Evolutionary conservation across 75 land plant genomes (phyloP), one percentile per base, ranked within the genome.

Genomic region (Pinus taeda): DNA sequence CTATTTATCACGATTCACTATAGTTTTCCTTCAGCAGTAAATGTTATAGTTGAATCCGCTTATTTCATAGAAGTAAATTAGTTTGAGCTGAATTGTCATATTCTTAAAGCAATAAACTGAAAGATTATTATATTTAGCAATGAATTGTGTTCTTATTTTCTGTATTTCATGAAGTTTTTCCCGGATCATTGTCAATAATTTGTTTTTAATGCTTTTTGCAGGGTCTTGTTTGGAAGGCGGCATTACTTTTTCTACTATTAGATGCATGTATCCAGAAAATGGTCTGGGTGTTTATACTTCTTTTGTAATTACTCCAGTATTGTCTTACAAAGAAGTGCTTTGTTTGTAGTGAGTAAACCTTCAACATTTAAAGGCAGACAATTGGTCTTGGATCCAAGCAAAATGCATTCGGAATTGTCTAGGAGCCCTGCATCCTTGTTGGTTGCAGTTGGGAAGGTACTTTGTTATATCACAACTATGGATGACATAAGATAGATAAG

Each of bases 321-420:
- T 36, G 6, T 66, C 36, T 36, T 66, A 37, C 71, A 66, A 66
- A 66, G 18, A 66, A 14, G 4, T 45, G 67, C 37, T 64, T 13
- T 0, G 6, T 66, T 37, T 66, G 7, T 66, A 18, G 45, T 66
- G 37, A 66, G 71, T 66, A 30, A 66, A 66, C 42, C 71, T 66
- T 20, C n/a, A 66, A 66, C 71, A 18, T 66, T 66, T 66, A 4
- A 66, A 66, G 71, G 71, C 71, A 66, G 71, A 49, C 71, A 66
- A 30, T 18, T 37, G 71, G 42, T 66, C 5, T 66, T 66, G 49
- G 37, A 37, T 17, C 71, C 71, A 18, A 66, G 45, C 71, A 66
- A 66, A 66, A 8, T 36, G 49, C 71, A 66, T 20, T 66, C 71
- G 17, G 71, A 66, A 66, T 66, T 66, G 8, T 66, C 17, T 66